Evolutionary conservation across 2,329 filamentous ascomycete genomes (phyloP).

Genomic region (Scedosporium aurantiacum): DNA sequence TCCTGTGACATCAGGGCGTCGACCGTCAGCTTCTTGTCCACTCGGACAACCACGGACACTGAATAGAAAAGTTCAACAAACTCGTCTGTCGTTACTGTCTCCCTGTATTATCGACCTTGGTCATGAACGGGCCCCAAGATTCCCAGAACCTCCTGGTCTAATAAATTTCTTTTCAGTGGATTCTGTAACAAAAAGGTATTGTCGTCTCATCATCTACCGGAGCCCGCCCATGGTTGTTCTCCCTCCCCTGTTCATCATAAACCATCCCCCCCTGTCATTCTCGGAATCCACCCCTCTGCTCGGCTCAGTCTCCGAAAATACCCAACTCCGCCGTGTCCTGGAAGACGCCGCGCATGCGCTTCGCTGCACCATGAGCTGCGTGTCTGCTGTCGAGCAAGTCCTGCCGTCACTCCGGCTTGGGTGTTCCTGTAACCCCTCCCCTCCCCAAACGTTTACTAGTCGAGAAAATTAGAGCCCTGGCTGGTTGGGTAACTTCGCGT

Average conservation of each 20-base stretch:
- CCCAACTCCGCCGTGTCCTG: neutral
- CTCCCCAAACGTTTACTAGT: neutral
- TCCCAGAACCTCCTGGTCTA: neutral
- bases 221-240: neutral
- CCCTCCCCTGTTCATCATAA: neutral
- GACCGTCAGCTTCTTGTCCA: too few species aligned
- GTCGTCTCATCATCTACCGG: neutral
- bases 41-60: too few species aligned
- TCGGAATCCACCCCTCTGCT: slow-evolving; percentile 1
- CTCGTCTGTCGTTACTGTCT: neutral
- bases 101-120: neutral
- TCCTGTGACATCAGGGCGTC: too few species aligned
- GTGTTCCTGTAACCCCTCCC: neutral
- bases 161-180: neutral
- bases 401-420: neutral
- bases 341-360: neutral
- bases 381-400: neutral
- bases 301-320: slow-evolving; percentile 4
- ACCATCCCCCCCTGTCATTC: neutral
- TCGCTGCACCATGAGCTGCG: neutral
- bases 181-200: neutral
- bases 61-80: too few species aligned
- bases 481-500: neutral
- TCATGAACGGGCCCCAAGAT: too few species aligned
- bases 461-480: neutral